Conservation (phyloP, 2,329 filamentous ascomycete genomes). For the Dactylonectria macrodidyma region DNA sequence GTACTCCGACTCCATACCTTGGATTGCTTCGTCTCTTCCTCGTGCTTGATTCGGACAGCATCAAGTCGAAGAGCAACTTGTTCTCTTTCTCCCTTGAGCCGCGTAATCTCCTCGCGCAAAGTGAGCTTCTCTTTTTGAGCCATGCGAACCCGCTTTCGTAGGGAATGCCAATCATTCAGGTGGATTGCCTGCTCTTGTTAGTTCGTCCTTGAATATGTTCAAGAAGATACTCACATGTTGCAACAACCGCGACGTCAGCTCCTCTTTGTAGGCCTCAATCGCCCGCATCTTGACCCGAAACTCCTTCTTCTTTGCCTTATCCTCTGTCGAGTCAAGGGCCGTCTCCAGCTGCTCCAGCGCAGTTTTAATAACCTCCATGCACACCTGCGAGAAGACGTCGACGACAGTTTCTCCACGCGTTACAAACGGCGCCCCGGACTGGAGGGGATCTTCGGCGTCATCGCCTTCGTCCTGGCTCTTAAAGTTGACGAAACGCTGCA, state of each 20-base stretch:
- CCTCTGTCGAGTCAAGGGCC: slow-evolving; percentile 55
- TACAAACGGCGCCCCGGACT: slow-evolving; percentile 67
- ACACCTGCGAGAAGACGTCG: slow-evolving; percentile 74
- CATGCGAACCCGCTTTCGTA: slow-evolving; percentile 70
- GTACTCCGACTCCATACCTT: slow-evolving; percentile 57
- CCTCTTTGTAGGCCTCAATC: slow-evolving; percentile 71
- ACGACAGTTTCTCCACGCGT: slow-evolving; percentile 73
- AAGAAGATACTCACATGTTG: slow-evolving; percentile 68
- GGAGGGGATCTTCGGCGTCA: slow-evolving; percentile 60
- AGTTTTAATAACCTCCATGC: slow-evolving; percentile 71
- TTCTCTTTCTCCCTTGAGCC: slow-evolving; percentile 71
- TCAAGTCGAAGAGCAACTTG: slow-evolving; percentile 75
- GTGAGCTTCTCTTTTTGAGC: slow-evolving; percentile 70
- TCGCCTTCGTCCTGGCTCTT: slow-evolving; percentile 57
- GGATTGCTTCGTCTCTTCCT: slow-evolving; percentile 66
- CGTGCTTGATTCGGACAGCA: slow-evolving; percentile 72
- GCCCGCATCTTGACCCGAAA: slow-evolving; percentile 69
- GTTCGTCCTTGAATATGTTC: background rate
- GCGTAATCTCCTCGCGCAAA: slow-evolving; percentile 73
- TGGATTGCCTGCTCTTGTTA: slow-evolving; percentile 66
- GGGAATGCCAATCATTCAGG: slow-evolving; percentile 70
- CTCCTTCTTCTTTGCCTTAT: slow-evolving; percentile 66
- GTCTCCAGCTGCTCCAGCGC: slow-evolving; percentile 65
- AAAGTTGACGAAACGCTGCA: slow-evolving; percentile 71
- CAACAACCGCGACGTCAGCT: slow-evolving; percentile 68